Base-by-base conservation (phyloP, 805 yeast species). In the Komagataella ulmi region DNA sequence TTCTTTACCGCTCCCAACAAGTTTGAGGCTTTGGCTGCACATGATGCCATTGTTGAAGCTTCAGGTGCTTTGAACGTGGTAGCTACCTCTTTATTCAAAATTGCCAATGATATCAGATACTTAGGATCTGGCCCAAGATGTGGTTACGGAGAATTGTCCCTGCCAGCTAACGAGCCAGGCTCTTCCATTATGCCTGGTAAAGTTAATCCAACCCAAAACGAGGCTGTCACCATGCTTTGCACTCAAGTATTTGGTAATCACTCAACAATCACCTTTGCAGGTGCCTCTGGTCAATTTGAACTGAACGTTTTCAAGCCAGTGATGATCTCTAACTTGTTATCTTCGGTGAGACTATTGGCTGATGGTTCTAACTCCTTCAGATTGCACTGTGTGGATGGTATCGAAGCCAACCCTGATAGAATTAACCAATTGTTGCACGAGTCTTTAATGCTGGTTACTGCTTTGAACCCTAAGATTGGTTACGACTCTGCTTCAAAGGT, bases 141-240 rank as follows among this genome's bases (percentile, higher is more conserved):
- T 73, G 99, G 99, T 57, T 93, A 93, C 73, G 97, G 97, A 53
- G 99, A 93, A 73, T 80, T 93, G 60, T 66, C 88, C 24, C 76
- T 93, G 61, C 99, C 99, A 57, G 98, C 91, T 75, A 93, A 93
- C 71, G 99, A 93, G 75, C 99, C 99, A 53, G 99, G 99, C 65
- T 88, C 97, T 54, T 89, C 97, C 24, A 93, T 93, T 71, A 93
- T 93, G 99, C 99, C 99, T 51, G 99, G 99, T 67, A 93, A 93
- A 75, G 97, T 93, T 57, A 93, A 93, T 79, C 99, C 99, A 58
- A 93, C 99, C 53, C 99, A 93, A 76, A 90, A 90, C 70, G 99
- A 93, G 78, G 99, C 99, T 52, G 74, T 93, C 68, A 93, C 98
- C 57, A 95, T 93, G 96, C 97, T 91, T 55, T 89, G 96, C 67